Base-by-base conservation (phyloP, 2,329 filamentous ascomycete genomes). In the Rhytidhysteron rufulum region DNA sequence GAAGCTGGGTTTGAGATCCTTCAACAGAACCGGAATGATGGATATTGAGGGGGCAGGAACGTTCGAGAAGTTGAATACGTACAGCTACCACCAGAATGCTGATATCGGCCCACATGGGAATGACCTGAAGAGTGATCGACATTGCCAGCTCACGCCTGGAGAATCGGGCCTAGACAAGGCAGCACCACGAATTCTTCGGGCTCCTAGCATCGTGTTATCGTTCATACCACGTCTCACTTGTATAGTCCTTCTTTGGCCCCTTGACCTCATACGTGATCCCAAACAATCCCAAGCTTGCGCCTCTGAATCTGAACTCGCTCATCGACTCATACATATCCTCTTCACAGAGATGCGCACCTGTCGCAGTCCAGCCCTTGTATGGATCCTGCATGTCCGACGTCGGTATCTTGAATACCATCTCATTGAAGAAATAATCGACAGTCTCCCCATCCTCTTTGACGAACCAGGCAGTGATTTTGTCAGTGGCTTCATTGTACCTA, bases 371-470 rank as follows among this genome's bases (percentile, higher is more conserved):
- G 1, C 75, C 76, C 39, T 66, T 65, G 0, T 60, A 52, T 0
- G 58, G 48, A 4, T 58, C 54, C 3, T 60, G 49, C 4, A 60
- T 56, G 9, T 50, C 38, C 2, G 51, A 52, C 0, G 71, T 67
- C 9, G 35, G 21, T 27, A 62, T 51, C 17, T 68, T 43, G 49
- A 89, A 86, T 42, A 83, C 75, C n/a, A 89, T 67, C 47, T 82
- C 76, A 53, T 89, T 85, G 61, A 90, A 91, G 16, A 89, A 67
- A 47, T 88, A 85, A 55, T 88, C 85, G 0, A 82, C 81, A 11
- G 73, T 73, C 39, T 68, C 70, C 11, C 72, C 64, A 48, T 86
- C 81, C 13, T 84, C 78, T 47, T 81, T 80, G 29, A 80, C 80
- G 51, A 89, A 89, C 85, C 85, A 90, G 1, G 85, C 80, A 44